Percentiles rank a stretch among this genome's conserved stretches.
phyloP scores from a whole-genome alignment of 441 rosid species.

The Adansonia grandidieri region DNA sequence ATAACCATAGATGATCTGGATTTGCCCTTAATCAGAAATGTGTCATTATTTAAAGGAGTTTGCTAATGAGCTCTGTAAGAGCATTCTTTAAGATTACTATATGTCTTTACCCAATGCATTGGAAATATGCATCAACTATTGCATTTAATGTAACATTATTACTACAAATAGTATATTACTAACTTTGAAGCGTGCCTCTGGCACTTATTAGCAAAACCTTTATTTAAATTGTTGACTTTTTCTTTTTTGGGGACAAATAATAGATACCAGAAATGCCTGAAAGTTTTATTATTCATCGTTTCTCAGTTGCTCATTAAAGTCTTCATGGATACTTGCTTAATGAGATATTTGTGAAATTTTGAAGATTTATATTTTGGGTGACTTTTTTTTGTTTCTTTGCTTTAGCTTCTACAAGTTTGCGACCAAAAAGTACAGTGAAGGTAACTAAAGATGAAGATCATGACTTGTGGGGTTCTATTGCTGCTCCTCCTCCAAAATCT shows the following conservation, averaged over 20 bases:
- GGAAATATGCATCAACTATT: background rate
- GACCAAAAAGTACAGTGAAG: conserved; percentile 58
- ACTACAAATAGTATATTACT: background rate
- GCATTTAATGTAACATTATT: background rate
- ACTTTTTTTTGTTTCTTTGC: conserved; percentile 14
- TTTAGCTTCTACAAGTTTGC: conserved; percentile 51
- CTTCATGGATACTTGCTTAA: background rate
- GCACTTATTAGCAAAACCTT: background rate
- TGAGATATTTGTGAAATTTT: background rate
- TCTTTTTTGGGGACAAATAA: background rate
- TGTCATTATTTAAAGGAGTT: background rate
- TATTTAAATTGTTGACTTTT: background rate
- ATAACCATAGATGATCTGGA: background rate
- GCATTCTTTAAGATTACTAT: background rate
- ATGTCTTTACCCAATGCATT: background rate
- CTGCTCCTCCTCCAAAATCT: conserved; percentile 80
- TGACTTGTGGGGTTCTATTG: conserved; percentile 97
- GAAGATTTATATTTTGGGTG: background rate
- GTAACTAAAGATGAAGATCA: conserved; percentile 63
- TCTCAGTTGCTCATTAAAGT: background rate
- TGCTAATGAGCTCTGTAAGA: background rate
- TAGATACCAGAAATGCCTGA: background rate
- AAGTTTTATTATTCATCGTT: background rate
- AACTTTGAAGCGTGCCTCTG: background rate
- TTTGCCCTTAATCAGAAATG: background rate